Percentiles rank a stretch among this genome's conserved stretches.
Evolutionary conservation across 192 early-diverging fungal species (phyloP).

Genomic region (Mycoemilia scoparia): DNA sequence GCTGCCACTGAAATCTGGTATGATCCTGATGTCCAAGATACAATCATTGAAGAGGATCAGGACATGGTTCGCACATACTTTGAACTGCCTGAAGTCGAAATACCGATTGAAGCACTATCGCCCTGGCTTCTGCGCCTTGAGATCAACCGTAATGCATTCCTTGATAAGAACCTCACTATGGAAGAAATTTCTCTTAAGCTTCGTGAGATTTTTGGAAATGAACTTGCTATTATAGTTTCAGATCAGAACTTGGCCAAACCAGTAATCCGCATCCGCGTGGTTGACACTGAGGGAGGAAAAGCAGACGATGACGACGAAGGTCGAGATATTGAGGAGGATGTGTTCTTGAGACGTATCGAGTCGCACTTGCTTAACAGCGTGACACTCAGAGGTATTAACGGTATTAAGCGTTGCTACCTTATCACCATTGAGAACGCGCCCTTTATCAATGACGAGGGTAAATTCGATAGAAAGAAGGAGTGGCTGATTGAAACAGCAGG

Average conservation of each 20-base stretch:
- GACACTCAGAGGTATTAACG: constrained; percentile 71
- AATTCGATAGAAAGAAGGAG: constrained; percentile 43
- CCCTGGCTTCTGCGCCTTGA: constrained; percentile 64
- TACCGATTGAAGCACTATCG: constrained; percentile 36
- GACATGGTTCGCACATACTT: constrained; percentile 77
- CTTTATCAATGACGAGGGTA: constrained; percentile 34
- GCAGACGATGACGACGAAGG: constrained; percentile 38
- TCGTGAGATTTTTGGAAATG: constrained; percentile 54
- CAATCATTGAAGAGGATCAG: constrained; percentile 69
- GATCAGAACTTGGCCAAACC: constrained; percentile 84
- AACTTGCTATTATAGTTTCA: constrained; percentile 63
- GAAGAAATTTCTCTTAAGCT: constrained; percentile 65
- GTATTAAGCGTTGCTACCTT: constrained; percentile 74
- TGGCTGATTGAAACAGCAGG: constrained; percentile 87
- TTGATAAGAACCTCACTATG: constrained; percentile 80
- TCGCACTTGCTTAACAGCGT: constrained; percentile 70
- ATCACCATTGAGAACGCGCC: constrained; percentile 13
- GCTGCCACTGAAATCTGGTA: constrained; percentile 85
- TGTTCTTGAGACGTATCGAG: constrained; percentile 76
- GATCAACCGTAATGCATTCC: constrained; percentile 59
- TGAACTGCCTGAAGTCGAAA: constrained; percentile 64
- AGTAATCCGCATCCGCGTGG: constrained; percentile 74
- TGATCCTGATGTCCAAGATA: constrained; percentile 70
- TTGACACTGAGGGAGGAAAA: constrained; percentile 37
- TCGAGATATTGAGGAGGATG: constrained; percentile 51